A percentile compares a stretch with the other conserved stretches of the same genome.
Conservation (phyloP, 2,329 filamentous ascomycete genomes). For the Macroventuria anomochaeta region DNA sequence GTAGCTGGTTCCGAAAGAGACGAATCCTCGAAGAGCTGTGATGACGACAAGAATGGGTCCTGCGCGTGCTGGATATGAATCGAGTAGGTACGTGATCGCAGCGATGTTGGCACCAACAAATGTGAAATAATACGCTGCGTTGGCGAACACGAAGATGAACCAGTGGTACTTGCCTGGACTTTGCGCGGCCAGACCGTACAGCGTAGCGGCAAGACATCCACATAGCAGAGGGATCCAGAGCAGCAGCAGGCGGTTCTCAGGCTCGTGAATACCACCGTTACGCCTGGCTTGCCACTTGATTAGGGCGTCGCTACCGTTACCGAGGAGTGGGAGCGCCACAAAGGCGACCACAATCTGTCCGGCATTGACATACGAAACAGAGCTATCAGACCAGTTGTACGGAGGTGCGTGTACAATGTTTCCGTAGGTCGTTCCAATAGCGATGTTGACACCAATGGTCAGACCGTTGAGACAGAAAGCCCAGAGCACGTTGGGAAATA, state of each 20-base stretch:
- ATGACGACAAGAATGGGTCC: conserved; percentile 55
- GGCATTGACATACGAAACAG: conserved; percentile 27
- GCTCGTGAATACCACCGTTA: conserved; percentile 47
- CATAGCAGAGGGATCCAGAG: conserved; percentile 49
- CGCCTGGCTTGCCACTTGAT: conserved; percentile 45
- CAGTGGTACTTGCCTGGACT: conserved; percentile 47
- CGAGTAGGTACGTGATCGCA: conserved; percentile 54
- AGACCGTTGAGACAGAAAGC: conserved; percentile 30
- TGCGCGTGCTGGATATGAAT: conserved; percentile 53
- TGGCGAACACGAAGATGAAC: conserved; percentile 44
- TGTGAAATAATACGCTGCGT: conserved; percentile 44
- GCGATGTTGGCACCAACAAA: conserved; percentile 55
- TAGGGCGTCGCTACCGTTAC: conserved; percentile 38
- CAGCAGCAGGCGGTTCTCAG: conserved; percentile 50
- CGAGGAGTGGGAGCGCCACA: conserved; percentile 34
- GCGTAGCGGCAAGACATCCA: conserved; percentile 28
- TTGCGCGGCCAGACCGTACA: conserved; percentile 34
- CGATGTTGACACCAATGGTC: conserved; percentile 32
- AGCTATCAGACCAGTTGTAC: conserved; percentile 27
- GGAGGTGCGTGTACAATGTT: conserved; percentile 23
- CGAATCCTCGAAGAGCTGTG: conserved; percentile 55
- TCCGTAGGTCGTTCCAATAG: conserved; percentile 31
- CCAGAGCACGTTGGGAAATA: conserved; percentile 33
- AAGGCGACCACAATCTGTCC: conserved; percentile 44
- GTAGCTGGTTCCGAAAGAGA: conserved; percentile 54